Base-by-base conservation (phyloP, 1,284 basidiomycete genomes). In the Cryptococcus jaspeensis region DNA sequence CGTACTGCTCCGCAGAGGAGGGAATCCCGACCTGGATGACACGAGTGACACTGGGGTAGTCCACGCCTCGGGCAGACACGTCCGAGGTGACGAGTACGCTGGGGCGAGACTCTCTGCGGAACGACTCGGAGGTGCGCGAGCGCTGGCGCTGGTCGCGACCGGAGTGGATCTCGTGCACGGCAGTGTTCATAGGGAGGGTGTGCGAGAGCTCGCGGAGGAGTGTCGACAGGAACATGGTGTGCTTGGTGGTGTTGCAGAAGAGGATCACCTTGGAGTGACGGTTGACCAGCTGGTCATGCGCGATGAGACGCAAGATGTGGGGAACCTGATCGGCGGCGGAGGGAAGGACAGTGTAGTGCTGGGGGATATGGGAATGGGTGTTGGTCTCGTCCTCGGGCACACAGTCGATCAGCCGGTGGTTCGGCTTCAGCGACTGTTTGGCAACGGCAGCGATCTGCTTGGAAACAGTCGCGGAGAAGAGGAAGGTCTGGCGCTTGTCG, bases 21-120 rank as follows among this genome's bases (percentile, higher is more conserved):
- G 95, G 92, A 5, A 90, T 80, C 56, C 95, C 92, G 54, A 99
- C 80, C 76, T 98, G 95, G 66, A 99, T 91, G 54, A 98, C 90
- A 28, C 94, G 86, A 0, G 92, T 94, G 22, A 96, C 91, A 23
- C 85, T 86, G 7, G 89, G 90, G 73, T 94, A 94, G 75, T 94
- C 90, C 56, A 96, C 86, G 20, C 92, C 92, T 55, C 92, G 85
- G 11, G 92, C 92, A 12, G 90, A 92, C 2, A 97, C 88, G 67
- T 97, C 93, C 0, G 90, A 92, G 1, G 87, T 89, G 64, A 97
- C 82, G 58, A 97, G 83, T 25, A 97, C 80, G 1, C 81, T 83
- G 16, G 85, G 83, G 1, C 81, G 77, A 22, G 72, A 81, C 63
- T 88, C 84, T 3, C 70, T 67, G 50, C 92, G 82, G 84, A 93